These are phyloP conservation scores for Persicaria tinctoria DNA, from an alignment of 148 eudicot genomes.

Conservation along the genomic window DNA sequence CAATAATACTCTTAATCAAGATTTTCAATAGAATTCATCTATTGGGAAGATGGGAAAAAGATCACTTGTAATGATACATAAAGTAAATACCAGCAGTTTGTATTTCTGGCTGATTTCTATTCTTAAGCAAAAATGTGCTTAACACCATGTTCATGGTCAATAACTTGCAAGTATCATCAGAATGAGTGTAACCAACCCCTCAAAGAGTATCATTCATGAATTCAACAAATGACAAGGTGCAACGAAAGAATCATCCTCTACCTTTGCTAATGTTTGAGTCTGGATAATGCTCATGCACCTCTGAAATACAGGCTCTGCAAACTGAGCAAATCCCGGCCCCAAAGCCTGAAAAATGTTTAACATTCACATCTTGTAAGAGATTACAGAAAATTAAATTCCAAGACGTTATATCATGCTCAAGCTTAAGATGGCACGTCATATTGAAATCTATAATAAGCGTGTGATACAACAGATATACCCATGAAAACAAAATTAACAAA, in stretches of 20 bases:
- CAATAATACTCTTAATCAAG: background rate
- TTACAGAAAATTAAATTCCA: background rate
- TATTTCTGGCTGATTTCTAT: background rate
- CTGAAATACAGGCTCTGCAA: conserved; percentile 92
- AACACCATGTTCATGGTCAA: background rate
- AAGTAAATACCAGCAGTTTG: background rate
- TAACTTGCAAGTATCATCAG: background rate
- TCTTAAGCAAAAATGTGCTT: background rate
- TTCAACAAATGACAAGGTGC: background rate
- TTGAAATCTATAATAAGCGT: background rate
- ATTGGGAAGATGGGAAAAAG: background rate
- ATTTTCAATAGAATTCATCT: background rate
- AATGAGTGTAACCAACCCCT: background rate
- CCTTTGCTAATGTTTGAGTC: conserved; percentile 88
- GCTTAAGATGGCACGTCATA: background rate
- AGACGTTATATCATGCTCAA: background rate
- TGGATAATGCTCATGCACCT: conserved; percentile 92
- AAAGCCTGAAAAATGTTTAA: conserved; percentile 55
- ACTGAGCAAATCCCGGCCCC: conserved; percentile 83
- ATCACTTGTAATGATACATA: background rate
- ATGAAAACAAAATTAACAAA: background rate
- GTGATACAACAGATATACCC: background rate
- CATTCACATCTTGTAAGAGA: conserved; percentile 18
- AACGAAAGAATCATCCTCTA: conserved; percentile 13
- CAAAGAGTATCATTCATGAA: background rate